These are phyloP conservation scores for Xerocomus cyaneibrunnescens DNA, from an alignment of 1,284 basidiomycete species.

Conservation along the genomic window DNA sequence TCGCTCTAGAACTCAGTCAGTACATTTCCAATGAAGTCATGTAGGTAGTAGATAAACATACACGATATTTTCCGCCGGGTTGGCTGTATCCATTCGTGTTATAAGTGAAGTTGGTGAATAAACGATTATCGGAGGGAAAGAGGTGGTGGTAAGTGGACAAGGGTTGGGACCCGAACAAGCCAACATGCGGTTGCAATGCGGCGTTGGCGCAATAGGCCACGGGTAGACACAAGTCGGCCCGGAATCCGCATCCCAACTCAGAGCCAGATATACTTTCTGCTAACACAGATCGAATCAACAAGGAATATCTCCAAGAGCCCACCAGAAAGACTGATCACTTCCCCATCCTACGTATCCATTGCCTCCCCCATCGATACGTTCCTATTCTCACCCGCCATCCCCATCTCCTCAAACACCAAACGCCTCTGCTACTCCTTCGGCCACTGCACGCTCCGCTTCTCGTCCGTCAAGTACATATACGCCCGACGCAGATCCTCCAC, in stretches of 20 bases:
- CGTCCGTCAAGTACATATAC: conserved; percentile 93
- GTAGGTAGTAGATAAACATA: background rate
- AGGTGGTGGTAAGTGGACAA: no score
- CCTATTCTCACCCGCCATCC: conserved; percentile 15
- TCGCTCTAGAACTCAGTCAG: background rate
- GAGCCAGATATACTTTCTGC: no score
- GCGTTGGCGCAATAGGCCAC: no score
- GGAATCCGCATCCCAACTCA: no score
- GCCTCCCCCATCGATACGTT: conserved; percentile 32
- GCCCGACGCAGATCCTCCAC: conserved; percentile 83
- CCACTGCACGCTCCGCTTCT: conserved; percentile 93
- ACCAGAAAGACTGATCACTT: no score
- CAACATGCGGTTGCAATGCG: no score
- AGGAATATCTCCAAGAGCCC: no score
- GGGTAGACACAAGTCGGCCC: no score
- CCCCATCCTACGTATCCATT: no score
- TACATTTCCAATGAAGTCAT: background rate
- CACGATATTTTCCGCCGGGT: background rate
- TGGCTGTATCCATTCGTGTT: background rate
- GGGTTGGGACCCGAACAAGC: no score
- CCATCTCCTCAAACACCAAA: conserved; percentile 68
- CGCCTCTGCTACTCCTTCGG: conserved; percentile 81
- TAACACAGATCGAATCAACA: no score
- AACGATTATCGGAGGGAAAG: no score
- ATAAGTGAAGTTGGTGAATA: background rate